Base-by-base conservation (phyloP, 2,329 filamentous ascomycete species). In the Dactylellina cionopaga region DNA sequence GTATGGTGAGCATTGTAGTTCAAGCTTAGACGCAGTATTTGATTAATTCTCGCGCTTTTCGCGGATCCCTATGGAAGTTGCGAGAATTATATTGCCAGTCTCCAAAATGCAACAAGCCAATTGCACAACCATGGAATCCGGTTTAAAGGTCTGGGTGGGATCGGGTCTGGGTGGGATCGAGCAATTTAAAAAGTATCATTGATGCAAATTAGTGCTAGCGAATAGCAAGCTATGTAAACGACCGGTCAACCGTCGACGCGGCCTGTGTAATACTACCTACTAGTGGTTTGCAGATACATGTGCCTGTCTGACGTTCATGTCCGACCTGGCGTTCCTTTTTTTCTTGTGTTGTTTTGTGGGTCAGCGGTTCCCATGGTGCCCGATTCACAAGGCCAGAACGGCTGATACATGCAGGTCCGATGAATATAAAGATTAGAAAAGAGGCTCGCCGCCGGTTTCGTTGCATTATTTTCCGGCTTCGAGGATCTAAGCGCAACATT, bases 361-460 rank as follows among this genome's bases (percentile, higher is more conserved):
- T 71, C 55, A 71, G 59, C 58, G 33, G 66, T 41, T 31, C 58
- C 33, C 37, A 54, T 29, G 25, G 35, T 51, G 27, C 10, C 22
- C 47, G 15, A 71, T 64, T 64, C 66, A 71, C 66, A 71, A 71
- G 66, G 58, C 58, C 66, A 47, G 66, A 43, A 58, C 66, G 58
- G 51, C 59, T 71, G 66, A 71, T 70, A 63, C 65, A 49, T 63
- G 51, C 51, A 64, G 44, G 44, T 63, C 58, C 66, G 49, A 43
- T 41, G 56, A 44, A 59, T 71, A 59, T 58, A 63, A 58, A 58
- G 33, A 54, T 63, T 60, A 13, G 43, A 10, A 46, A 41, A 54
- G 43, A 59, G 13, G 31, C 41, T 44, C 39, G 35, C 56, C n/a
- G 47, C 49, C 6, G 47, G 31, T 11, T n/a, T 15, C 9, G 37